Evolutionary conservation across 2,329 filamentous ascomycete species (phyloP).

Genomic region (Aspergillus tamarii): DNA sequence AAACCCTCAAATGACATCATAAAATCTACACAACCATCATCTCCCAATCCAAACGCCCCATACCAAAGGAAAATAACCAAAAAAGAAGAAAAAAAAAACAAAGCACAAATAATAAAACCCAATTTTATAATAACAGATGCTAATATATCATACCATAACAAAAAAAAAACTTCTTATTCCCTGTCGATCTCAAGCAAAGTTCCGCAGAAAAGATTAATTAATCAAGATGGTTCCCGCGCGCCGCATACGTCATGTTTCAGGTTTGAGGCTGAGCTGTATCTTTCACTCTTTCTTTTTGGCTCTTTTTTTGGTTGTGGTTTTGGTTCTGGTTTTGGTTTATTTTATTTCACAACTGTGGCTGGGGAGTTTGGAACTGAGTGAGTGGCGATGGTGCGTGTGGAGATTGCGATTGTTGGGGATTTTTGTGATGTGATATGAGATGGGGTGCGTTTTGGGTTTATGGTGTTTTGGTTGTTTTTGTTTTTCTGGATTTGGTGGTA

Average conservation of each 20-base stretch:
- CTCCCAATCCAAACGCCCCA: neutral
- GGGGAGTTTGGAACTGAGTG: neutral
- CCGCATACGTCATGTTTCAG: slow-evolving; percentile 27
- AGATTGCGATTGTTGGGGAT: too few relatives aligned
- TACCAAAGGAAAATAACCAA: neutral
- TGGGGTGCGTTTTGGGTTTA: too few relatives aligned
- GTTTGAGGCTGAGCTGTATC: neutral
- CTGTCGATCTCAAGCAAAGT: neutral
- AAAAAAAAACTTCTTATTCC: neutral
- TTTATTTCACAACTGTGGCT: too few relatives aligned
- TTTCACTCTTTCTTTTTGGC: too few relatives aligned
- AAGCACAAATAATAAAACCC: neutral
- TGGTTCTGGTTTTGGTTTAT: too few relatives aligned
- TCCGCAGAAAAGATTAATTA: neutral
- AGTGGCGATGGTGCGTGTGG: neutral
- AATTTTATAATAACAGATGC: neutral
- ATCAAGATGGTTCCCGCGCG: slow-evolving; percentile 9
- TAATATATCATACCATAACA: too few relatives aligned
- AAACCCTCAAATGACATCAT: neutral
- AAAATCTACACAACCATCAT: neutral
- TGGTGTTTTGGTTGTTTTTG: too few relatives aligned
- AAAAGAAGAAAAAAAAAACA: neutral
- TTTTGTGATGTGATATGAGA: too few relatives aligned
- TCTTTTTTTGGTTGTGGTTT: too few relatives aligned
- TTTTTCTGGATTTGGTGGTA: neutral